A percentile compares a stretch with the other conserved stretches of the same genome.
These are phyloP conservation scores for Spiromastix sp. DNA, from an alignment of 2,329 filamentous ascomycete species.

Conservation along the genomic window DNA sequence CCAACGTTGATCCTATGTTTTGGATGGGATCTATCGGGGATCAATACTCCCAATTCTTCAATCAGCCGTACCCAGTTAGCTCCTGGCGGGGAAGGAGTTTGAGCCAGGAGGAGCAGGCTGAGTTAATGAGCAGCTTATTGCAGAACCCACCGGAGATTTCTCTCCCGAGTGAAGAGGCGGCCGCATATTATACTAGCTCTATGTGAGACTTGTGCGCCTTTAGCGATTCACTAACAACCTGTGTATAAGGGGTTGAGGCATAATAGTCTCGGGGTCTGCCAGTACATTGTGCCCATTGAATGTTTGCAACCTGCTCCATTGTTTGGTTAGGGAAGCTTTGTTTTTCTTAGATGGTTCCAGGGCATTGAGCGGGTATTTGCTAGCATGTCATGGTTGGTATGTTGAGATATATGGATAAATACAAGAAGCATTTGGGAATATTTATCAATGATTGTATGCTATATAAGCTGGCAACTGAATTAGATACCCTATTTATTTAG, in stretches of 20 bases:
- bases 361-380: neutral
- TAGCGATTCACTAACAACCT: too few relatives aligned
- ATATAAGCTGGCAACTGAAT: too few relatives aligned
- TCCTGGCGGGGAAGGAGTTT: slow-evolving; percentile 53
- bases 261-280: too few relatives aligned
- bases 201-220: too few relatives aligned
- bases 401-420: too few relatives aligned
- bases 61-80: slow-evolving; percentile 35
- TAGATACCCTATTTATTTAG: too few relatives aligned
- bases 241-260: too few relatives aligned
- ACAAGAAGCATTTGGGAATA: too few relatives aligned
- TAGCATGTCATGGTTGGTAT: neutral
- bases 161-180: slow-evolving; percentile 28
- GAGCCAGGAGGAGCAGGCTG: slow-evolving; percentile 69
- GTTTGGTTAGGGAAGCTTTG: too few relatives aligned
- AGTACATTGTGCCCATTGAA: too few relatives aligned
- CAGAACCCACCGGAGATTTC: slow-evolving; percentile 40
- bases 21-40: slow-evolving; percentile 35
- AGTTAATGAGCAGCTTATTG: slow-evolving; percentile 73
- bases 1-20: slow-evolving; percentile 28
- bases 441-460: too few relatives aligned
- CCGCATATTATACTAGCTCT: slow-evolving; percentile 30
- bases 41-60: slow-evolving; percentile 38
- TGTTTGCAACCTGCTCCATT: too few relatives aligned
- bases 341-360: neutral